Percentiles rank a stretch among this genome's conserved stretches.
These are phyloP conservation scores for Colletotrichum endophyticum DNA, from an alignment of 2,329 filamentous ascomycete species.

Conservation along the genomic window DNA sequence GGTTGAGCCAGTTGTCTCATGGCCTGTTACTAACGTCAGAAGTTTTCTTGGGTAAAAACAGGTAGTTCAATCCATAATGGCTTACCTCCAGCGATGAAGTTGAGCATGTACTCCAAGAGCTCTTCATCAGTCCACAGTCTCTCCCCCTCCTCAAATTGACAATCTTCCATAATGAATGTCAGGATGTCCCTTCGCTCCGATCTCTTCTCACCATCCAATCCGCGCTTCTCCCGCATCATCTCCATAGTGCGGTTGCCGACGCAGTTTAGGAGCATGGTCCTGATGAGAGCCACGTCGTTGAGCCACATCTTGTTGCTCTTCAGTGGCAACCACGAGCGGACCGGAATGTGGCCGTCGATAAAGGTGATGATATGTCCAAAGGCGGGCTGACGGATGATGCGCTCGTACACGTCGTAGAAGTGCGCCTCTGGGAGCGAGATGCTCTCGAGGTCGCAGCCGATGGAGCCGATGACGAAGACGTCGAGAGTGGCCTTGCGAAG, in stretches of 20 bases:
- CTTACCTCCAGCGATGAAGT: conserved; percentile 25
- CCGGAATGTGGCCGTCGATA: conserved; percentile 34
- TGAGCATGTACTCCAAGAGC: conserved; percentile 28
- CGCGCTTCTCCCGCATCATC: conserved; percentile 24
- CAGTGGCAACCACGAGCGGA: conserved; percentile 40
- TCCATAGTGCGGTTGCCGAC: conserved; percentile 31
- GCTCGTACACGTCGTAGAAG: conserved; percentile 35
- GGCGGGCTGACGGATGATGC: conserved; percentile 32
- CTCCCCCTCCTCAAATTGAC: conserved; percentile 3
- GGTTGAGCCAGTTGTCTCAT: conserved; percentile 20
- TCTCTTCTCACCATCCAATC: conserved; percentile 13
- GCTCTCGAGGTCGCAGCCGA: conserved; percentile 37
- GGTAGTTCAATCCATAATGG: neutral
- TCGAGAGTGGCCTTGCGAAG: conserved; percentile 37
- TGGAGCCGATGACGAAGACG: conserved; percentile 34
- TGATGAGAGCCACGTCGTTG: conserved; percentile 34
- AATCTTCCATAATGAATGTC: conserved; percentile 31
- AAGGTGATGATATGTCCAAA: conserved; percentile 33
- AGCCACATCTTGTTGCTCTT: conserved; percentile 42
- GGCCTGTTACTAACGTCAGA: neutral
- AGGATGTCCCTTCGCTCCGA: conserved; percentile 26
- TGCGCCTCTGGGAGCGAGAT: conserved; percentile 23
- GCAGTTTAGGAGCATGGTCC: conserved; percentile 32
- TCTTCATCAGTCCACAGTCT: conserved; percentile 25
- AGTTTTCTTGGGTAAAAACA: no score